Conservation (phyloP, 2,329 filamentous ascomycete genomes). For the Trichoderma afroharzianum region DNA sequence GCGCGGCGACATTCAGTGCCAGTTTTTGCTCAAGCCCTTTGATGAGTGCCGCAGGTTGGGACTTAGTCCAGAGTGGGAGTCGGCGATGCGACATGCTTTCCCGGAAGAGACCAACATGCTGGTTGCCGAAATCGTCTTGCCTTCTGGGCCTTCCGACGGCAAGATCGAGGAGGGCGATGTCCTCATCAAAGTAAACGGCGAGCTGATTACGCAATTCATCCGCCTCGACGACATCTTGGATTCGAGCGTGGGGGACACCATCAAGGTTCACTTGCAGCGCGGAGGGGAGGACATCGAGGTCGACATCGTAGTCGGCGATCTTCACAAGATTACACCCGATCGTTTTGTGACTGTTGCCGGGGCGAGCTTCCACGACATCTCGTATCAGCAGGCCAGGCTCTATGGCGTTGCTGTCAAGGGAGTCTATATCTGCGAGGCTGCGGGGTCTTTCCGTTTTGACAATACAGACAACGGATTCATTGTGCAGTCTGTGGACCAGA, state of each 20-base stretch:
- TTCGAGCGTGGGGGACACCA: conserved; percentile 73
- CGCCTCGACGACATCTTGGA: conserved; percentile 89
- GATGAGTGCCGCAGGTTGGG: conserved; percentile 93
- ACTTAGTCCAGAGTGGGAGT: conserved; percentile 80
- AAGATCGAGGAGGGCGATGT: conserved; percentile 95
- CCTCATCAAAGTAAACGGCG: conserved; percentile 85
- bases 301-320: conserved; percentile 78
- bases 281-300: conserved; percentile 85
- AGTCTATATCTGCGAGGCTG: conserved; percentile 91
- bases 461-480: conserved; percentile 90
- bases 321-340: conserved; percentile 93
- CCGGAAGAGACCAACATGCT: conserved; percentile 96
- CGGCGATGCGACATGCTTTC: conserved; percentile 74
- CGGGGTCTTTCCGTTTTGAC: conserved; percentile 92
- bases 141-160: conserved; percentile 78
- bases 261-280: conserved; percentile 79
- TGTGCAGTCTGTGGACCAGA: conserved; percentile 87
- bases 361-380: conserved; percentile 91
- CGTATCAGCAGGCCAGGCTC: conserved; percentile 94
- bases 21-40: conserved; percentile 95
- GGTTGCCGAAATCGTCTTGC: conserved; percentile 90
- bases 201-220: conserved; percentile 90
- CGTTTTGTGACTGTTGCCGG: conserved; percentile 93
- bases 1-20: conserved; percentile 96
- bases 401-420: conserved; percentile 91